A percentile compares a stretch with the other conserved stretches of the same genome.
Evolutionary conservation across 306 rosid genomes (phyloP).

Genomic region (Prunus mongolica): DNA sequence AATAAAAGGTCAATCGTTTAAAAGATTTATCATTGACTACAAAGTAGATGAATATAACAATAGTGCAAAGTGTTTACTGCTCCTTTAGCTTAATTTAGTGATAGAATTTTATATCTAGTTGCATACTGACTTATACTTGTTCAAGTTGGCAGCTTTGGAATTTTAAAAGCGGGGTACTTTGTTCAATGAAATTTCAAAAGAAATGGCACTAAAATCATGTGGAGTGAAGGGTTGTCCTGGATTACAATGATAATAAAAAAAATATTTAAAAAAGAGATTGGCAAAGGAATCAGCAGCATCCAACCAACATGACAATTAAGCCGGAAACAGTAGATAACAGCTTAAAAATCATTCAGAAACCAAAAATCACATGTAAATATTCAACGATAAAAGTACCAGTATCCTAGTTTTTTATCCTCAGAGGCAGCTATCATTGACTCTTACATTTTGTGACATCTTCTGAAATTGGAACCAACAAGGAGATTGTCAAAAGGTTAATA

Average conservation of each 20-base stretch:
- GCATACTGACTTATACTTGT: not conserved
- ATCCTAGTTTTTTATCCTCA: not conserved
- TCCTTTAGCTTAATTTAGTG: not conserved
- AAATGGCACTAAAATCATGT: not conserved
- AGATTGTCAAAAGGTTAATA: not conserved
- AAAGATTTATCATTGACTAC: not conserved
- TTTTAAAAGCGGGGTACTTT: not conserved
- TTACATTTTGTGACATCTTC: not conserved
- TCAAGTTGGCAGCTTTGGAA: not conserved
- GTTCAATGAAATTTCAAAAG: not conserved
- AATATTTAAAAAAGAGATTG: not conserved
- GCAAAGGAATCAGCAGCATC: not conserved
- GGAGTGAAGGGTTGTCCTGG: not conserved
- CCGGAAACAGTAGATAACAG: not conserved
- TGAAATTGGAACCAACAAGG: not conserved
- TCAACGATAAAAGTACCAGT: not conserved
- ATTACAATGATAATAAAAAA: not conserved
- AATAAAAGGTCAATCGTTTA: not conserved
- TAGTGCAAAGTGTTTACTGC: not conserved
- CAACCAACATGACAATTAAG: not conserved
- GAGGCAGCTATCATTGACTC: not conserved
- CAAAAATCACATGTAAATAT: not conserved
- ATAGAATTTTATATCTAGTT: not conserved
- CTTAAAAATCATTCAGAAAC: not conserved
- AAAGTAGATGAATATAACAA: not conserved